These are phyloP conservation scores for Codiaeum variegatum DNA, from an alignment of 441 rosid species.

Conservation along the genomic window DNA sequence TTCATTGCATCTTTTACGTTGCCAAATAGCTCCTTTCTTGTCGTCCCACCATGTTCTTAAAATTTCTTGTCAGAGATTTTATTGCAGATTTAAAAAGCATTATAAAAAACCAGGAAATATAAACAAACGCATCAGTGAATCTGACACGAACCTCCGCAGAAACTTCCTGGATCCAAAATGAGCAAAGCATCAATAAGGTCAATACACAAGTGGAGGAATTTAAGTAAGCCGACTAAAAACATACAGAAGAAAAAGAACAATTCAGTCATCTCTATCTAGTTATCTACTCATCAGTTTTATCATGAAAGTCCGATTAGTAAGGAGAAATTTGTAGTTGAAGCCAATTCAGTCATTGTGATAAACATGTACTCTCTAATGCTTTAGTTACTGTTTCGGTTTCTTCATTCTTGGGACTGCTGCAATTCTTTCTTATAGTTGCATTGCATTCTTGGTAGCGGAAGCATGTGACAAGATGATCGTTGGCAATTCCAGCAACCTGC, in stretches of 20 bases:
- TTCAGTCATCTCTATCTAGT: conserved; percentile 16
- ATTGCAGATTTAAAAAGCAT: not conserved
- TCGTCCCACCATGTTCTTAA: not conserved
- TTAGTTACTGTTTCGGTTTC: conserved; percentile 25
- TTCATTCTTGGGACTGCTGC: conserved; percentile 19
- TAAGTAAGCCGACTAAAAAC: conserved; percentile 18
- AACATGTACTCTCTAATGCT: conserved; percentile 28
- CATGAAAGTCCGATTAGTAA: conserved; percentile 22
- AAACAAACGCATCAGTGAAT: not conserved
- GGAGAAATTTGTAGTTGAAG: conserved; percentile 10
- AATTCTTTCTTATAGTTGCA: conserved; percentile 24
- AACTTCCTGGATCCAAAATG: not conserved
- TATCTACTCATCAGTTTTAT: conserved; percentile 14
- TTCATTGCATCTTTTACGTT: not conserved
- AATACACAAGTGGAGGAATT: conserved; percentile 20
- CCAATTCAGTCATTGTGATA: conserved; percentile 24
- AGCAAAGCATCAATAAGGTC: not conserved
- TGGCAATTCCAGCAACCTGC: conserved; percentile 74
- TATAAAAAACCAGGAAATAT: not conserved
- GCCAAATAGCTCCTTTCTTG: not conserved
- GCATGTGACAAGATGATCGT: conserved; percentile 74
- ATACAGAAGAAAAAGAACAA: not conserved
- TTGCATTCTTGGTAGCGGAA: conserved; percentile 66
- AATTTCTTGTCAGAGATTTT: not conserved
- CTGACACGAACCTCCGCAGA: conserved; percentile 9